Conservation (phyloP, 192 early-diverging fungal species). For the Backusella psychrophila region DNA sequence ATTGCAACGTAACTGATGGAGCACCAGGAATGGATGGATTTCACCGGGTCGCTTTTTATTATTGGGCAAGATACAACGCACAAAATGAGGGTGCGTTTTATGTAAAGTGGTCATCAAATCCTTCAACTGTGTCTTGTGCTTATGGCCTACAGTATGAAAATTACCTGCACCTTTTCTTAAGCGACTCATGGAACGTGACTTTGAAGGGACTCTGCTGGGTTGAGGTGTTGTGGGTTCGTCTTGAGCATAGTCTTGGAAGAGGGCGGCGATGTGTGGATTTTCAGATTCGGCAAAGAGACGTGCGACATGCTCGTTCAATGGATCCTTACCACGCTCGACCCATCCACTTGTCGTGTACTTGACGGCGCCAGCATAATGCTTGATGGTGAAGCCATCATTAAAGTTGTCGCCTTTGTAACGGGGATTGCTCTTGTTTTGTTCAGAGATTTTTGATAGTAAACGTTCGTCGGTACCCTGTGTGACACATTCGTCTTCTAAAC, state of each 20-base stretch:
- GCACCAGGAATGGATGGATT: conserved; percentile 78
- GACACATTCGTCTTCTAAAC: conserved; percentile 97
- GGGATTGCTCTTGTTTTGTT: conserved; percentile 69
- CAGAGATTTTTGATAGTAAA: conserved; percentile 88
- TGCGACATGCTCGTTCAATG: conserved; percentile 91
- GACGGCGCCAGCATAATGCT: conserved; percentile 95
- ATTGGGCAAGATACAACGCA: conserved; percentile 97
- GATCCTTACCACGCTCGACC: conserved; percentile 99
- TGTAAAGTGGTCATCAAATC: conserved; percentile 85
- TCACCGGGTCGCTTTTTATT: conserved; percentile 85
- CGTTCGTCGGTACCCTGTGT: conserved; percentile 96
- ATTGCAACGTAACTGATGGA: conserved; percentile 94
- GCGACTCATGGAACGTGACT: conserved; percentile 12
- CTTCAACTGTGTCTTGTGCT: conserved; percentile 92
- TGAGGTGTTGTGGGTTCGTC: conserved; percentile 27
- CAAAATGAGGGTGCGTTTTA: conserved; percentile 96
- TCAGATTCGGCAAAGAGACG: conserved; percentile 80
- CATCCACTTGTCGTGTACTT: conserved; percentile 90
- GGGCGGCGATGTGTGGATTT: conserved; percentile 72
- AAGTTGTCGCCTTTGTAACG: conserved; percentile 88
- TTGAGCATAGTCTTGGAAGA: conserved; percentile 81
- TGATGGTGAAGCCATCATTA: conserved; percentile 84
- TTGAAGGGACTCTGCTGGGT: background rate
- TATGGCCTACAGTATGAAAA: conserved; percentile 91
- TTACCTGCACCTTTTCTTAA: conserved; percentile 72